phyloP scores from a whole-genome alignment of 768 basidiomycete genomes.

The Epithele typhae region DNA sequence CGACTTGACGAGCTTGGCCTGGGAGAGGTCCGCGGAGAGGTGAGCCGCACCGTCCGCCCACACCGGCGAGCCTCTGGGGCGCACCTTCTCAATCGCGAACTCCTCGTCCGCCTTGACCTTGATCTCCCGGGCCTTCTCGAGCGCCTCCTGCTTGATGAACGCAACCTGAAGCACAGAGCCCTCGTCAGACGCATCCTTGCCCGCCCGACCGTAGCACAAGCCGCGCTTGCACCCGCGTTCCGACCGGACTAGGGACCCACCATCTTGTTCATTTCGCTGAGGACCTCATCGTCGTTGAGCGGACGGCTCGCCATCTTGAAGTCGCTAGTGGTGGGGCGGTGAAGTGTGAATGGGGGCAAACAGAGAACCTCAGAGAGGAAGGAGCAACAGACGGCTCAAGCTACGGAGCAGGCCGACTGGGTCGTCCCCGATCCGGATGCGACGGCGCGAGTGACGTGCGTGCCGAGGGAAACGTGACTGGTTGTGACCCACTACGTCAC shows the following conservation, averaged over 20 bases:
- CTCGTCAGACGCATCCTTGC: not conserved
- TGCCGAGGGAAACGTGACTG: not conserved
- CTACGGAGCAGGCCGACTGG: not conserved
- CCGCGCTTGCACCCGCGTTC: constrained; percentile 1
- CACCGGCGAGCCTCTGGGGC: not conserved
- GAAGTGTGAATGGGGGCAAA: no score
- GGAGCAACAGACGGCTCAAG: not conserved
- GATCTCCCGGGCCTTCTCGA: constrained; percentile 97
- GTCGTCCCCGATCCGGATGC: not conserved
- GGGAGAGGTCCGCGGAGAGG: not conserved
- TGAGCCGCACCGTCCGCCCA: not conserved
- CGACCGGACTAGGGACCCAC: constrained; percentile 37
- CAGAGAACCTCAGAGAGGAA: not conserved
- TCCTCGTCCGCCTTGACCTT: constrained; percentile 98
- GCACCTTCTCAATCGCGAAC: constrained; percentile 96
- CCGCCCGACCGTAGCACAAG: not conserved
- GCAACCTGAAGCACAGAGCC: constrained; percentile 57
- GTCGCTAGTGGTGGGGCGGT: not conserved
- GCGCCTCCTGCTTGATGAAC: constrained; percentile 98
- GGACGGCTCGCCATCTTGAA: constrained; percentile 67
- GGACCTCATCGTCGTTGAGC: constrained; percentile 91
- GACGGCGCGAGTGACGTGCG: constrained; percentile 1
- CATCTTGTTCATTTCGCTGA: constrained; percentile 99
- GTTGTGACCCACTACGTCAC: not conserved
- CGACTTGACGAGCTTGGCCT: constrained; percentile 97